Evolutionary conservation across 441 rosid species (phyloP).

Genomic region (Adansonia gregorii): DNA sequence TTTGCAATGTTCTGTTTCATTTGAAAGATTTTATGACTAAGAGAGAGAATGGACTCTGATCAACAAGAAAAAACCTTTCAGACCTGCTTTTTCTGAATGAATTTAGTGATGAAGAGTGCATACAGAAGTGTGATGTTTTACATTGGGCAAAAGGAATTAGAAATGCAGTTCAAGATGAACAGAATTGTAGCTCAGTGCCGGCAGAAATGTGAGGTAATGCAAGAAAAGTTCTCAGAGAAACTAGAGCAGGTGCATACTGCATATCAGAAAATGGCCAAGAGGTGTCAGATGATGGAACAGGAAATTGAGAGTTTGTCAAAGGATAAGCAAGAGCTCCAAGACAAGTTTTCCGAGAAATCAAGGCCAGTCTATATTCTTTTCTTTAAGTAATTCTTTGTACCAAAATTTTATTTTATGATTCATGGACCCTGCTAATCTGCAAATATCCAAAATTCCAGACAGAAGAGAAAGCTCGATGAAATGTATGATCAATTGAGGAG

Average conservation of each 20-base stretch:
- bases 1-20: constrained; percentile 15
- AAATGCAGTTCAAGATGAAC: constrained; percentile 93
- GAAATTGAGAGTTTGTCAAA: constrained; percentile 80
- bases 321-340: constrained; percentile 95
- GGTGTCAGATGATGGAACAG: constrained; percentile 91
- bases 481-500: constrained; percentile 92
- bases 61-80: neutral
- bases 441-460: constrained; percentile 49
- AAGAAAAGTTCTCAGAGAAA: constrained; percentile 87
- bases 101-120: constrained; percentile 88
- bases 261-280: constrained; percentile 83
- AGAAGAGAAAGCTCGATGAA: constrained; percentile 95
- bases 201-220: constrained; percentile 90
- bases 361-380: constrained; percentile 46
- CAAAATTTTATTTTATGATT: constrained; percentile 3
- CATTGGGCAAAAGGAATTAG: constrained; percentile 82
- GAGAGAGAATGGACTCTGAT: constrained; percentile 6
- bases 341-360: constrained; percentile 88
- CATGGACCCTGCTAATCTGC: constrained; percentile 25
- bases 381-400: neutral
- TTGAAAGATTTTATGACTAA: constrained; percentile 22
- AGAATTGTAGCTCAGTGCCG: constrained; percentile 77
- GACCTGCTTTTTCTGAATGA: constrained; percentile 47
- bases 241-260: constrained; percentile 87
- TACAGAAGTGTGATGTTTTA: constrained; percentile 91